Conservation (phyloP, 2,329 filamentous ascomycete species). For the Pezicula carpinea region DNA sequence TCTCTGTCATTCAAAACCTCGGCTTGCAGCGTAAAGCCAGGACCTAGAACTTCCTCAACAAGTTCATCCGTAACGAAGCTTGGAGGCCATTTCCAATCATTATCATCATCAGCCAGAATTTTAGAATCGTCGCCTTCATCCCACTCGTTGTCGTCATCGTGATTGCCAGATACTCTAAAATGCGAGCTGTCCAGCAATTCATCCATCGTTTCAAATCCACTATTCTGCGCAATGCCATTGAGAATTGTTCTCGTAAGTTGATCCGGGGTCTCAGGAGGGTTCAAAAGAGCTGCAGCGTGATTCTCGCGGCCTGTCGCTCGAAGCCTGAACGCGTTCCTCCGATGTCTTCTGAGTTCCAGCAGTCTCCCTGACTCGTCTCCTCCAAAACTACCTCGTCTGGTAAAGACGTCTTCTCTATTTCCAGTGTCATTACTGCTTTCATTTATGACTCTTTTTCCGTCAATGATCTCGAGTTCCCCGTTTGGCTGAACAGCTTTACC, state of each 20-base stretch:
- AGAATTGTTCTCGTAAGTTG: constrained; percentile 9
- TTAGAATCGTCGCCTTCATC: constrained; percentile 10
- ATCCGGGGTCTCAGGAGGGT: constrained; percentile 20
- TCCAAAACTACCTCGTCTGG: constrained; percentile 27
- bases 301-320: constrained; percentile 16
- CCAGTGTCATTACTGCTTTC: constrained; percentile 57
- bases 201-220: constrained; percentile 1
- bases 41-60: constrained; percentile 23
- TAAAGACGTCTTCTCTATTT: constrained; percentile 56
- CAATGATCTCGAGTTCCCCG: constrained; percentile 60
- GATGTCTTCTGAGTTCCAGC: constrained; percentile 6
- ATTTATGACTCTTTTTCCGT: constrained; percentile 55
- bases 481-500: constrained; percentile 61
- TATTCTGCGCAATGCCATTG: background rate
- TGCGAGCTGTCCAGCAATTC: background rate
- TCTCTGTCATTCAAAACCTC: constrained; percentile 12
- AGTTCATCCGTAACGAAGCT: constrained; percentile 23
- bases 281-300: constrained; percentile 17
- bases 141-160: constrained; percentile 8
- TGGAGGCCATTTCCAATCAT: constrained; percentile 20
- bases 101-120: constrained; percentile 9
- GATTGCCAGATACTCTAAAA: background rate
- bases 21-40: constrained; percentile 16
- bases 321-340: constrained; percentile 3
- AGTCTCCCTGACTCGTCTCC: constrained; percentile 26